Conservation (phyloP, 352 stramenopile species). For the Phytophthora nicotianae region DNA sequence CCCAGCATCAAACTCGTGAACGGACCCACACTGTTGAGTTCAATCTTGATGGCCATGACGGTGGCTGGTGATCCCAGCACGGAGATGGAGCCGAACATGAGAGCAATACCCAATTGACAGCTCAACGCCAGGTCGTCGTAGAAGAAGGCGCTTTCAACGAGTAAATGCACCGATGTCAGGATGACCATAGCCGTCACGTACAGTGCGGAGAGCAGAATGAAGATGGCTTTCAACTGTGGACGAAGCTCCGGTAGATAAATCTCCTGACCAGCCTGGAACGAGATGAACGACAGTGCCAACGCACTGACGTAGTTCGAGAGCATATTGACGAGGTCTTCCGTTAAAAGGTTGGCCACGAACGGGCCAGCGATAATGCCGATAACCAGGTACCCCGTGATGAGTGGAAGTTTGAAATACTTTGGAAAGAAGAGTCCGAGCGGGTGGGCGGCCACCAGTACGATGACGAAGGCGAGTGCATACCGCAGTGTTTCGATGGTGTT, state of each 20-base stretch:
- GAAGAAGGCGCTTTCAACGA: constrained; percentile 57
- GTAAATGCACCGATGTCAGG: constrained; percentile 41
- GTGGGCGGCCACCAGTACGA: constrained; percentile 60
- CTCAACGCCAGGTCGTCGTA: constrained; percentile 40
- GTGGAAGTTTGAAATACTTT: constrained; percentile 54
- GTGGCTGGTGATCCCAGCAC: constrained; percentile 70
- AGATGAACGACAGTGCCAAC: constrained; percentile 73
- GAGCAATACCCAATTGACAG: constrained; percentile 64
- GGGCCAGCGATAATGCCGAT: constrained; percentile 61
- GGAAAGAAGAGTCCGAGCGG: constrained; percentile 67
- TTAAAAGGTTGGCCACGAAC: constrained; percentile 58
- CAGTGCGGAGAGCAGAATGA: constrained; percentile 46
- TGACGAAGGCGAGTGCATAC: constrained; percentile 54
- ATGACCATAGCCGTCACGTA: constrained; percentile 64
- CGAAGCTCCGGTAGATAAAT: constrained; percentile 67
- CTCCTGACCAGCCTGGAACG: constrained; percentile 70
- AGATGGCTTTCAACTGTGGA: constrained; percentile 62
- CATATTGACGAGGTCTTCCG: constrained; percentile 43
- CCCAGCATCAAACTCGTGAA: constrained; percentile 80
- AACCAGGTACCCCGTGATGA: constrained; percentile 72
- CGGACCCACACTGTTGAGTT: constrained; percentile 69
- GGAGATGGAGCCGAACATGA: constrained; percentile 74
- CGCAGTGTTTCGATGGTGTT: constrained; percentile 48
- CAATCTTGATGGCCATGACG: constrained; percentile 80
- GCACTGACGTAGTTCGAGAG: constrained; percentile 58